These are phyloP conservation scores for Globisporangium abappressorium DNA, from an alignment of 352 stramenopile species.

Conservation along the genomic window DNA sequence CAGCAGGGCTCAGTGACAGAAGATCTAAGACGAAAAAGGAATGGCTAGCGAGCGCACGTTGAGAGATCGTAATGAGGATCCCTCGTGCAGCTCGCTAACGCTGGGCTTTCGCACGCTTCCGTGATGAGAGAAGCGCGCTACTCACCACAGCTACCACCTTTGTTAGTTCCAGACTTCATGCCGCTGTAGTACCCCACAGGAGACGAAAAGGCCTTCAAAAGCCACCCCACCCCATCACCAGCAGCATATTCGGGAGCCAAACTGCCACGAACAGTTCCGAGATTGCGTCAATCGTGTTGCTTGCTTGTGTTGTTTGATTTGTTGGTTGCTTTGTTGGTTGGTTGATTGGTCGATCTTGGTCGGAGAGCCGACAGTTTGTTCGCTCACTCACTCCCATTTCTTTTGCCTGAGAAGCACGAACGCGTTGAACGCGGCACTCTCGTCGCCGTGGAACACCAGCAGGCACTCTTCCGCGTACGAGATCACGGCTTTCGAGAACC, in stretches of 20 bases:
- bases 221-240: too few species aligned
- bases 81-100: neutral
- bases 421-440: conserved; percentile 60
- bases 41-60: neutral
- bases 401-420: conserved; percentile 29
- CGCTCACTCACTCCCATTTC: neutral
- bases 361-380: too few species aligned
- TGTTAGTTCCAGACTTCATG: neutral
- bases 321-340: too few species aligned
- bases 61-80: conserved; percentile 5
- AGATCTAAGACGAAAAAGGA: neutral
- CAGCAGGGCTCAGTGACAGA: neutral
- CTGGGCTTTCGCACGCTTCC: conserved; percentile 1
- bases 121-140: conserved; percentile 3
- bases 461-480: conserved; percentile 49
- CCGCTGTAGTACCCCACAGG: neutral
- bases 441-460: conserved; percentile 50
- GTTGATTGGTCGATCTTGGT: too few species aligned
- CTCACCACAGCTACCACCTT: neutral
- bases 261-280: too few species aligned
- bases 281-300: too few species aligned
- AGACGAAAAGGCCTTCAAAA: neutral
- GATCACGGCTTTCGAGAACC: conserved; percentile 58
- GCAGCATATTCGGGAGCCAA: too few species aligned
- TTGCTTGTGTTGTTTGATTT: too few species aligned